A percentile compares a stretch with the other conserved stretches of the same genome.
These are phyloP conservation scores for Sphaerulina populicola DNA, from an alignment of 2,329 filamentous ascomycete species.

Conservation along the genomic window DNA sequence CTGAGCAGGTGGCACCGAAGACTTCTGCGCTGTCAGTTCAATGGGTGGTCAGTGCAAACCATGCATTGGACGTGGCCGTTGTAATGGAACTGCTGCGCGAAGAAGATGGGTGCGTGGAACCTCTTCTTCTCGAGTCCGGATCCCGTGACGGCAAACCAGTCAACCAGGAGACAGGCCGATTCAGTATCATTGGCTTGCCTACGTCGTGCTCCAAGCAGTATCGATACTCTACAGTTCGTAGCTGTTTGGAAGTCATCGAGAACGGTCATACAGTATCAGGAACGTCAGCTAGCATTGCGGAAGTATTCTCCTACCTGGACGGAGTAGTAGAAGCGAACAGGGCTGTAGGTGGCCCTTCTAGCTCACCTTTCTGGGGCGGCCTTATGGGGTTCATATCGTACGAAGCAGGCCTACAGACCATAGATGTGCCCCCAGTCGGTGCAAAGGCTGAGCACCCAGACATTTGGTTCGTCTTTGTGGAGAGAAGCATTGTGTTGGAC, in stretches of 20 bases:
- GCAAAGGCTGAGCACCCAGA: slow-evolving; percentile 51
- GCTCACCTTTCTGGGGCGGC: slow-evolving; percentile 65
- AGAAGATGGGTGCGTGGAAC: slow-evolving; percentile 30
- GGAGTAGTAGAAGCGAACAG: slow-evolving; percentile 33
- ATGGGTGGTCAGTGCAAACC: slow-evolving; percentile 2
- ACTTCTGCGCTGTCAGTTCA: neutral
- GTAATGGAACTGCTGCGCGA: slow-evolving; percentile 32
- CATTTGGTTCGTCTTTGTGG: slow-evolving; percentile 66
- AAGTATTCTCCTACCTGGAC: slow-evolving; percentile 37
- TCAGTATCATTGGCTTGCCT: slow-evolving; percentile 65
- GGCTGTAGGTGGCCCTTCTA: slow-evolving; percentile 29
- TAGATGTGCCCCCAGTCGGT: slow-evolving; percentile 40
- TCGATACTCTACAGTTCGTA: slow-evolving; percentile 19
- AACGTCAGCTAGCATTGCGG: slow-evolving; percentile 22
- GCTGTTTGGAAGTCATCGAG: slow-evolving; percentile 14
- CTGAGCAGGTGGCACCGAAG: neutral
- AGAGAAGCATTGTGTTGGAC: slow-evolving; percentile 69
- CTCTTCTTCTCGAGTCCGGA: slow-evolving; percentile 43
- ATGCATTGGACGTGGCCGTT: slow-evolving; percentile 28
- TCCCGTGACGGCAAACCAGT: slow-evolving; percentile 36
- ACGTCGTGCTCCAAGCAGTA: slow-evolving; percentile 32
- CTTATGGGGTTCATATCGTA: slow-evolving; percentile 81
- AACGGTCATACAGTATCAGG: slow-evolving; percentile 3
- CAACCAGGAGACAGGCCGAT: slow-evolving; percentile 49
- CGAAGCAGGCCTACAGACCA: slow-evolving; percentile 64